Percentiles rank a stretch among this genome's conserved stretches.
phyloP scores from a whole-genome alignment of 495 filamentous ascomycete genomes.

The Daldinia childiae region DNA sequence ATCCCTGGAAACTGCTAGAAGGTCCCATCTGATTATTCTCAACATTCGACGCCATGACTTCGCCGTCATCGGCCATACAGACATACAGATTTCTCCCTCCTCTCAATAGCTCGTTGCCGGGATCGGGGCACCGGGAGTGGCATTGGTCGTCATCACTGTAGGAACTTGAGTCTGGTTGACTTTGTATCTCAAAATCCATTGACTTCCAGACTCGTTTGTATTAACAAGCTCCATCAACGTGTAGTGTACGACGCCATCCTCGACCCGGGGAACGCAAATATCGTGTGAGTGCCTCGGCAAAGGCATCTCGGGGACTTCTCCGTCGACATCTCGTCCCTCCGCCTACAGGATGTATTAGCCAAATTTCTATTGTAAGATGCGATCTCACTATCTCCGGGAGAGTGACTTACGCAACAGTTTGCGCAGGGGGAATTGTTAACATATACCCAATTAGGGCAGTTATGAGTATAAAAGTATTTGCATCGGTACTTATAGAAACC shows the following conservation, averaged over 20 bases:
- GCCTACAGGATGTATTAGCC: conserved; percentile 46
- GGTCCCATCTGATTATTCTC: conserved; percentile 5
- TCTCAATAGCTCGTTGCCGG: conserved; percentile 35
- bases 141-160: conserved; percentile 48
- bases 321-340: conserved; percentile 59
- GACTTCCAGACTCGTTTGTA: conserved; percentile 39
- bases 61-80: conserved; percentile 4
- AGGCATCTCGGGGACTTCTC: conserved; percentile 34
- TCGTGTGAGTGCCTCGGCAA: conserved; percentile 46
- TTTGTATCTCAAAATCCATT: conserved; percentile 49
- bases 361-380: background rate
- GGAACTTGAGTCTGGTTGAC: conserved; percentile 38
- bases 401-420: conserved; percentile 62
- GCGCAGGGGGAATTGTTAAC: conserved; percentile 67
- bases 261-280: conserved; percentile 54
- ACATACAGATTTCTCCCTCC: background rate
- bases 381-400: background rate
- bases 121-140: conserved; percentile 47
- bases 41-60: conserved; percentile 1
- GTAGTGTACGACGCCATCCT: conserved; percentile 56
- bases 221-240: conserved; percentile 57
- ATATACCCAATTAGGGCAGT: conserved; percentile 70
- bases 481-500: conserved; percentile 70
- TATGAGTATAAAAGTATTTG: conserved; percentile 67
- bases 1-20: conserved; percentile 17